Percentiles rank a stretch among this genome's conserved stretches.
These are phyloP conservation scores for Lolium perenne DNA, from an alignment of 176 grass and related monocot species.

Conservation along the genomic window DNA sequence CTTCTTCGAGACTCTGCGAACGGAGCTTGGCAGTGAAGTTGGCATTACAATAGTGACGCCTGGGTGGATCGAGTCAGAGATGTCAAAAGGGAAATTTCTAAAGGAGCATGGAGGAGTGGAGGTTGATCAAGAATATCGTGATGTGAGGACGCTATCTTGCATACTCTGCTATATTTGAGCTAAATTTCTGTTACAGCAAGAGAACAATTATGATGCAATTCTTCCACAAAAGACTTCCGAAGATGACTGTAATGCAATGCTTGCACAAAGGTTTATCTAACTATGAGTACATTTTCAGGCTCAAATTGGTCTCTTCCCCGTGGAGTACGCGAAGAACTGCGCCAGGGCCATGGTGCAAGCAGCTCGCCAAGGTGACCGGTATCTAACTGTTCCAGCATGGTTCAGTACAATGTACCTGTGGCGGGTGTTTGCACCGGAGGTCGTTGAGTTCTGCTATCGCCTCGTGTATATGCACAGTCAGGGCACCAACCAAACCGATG, in stretches of 20 bases:
- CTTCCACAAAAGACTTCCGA: neutral
- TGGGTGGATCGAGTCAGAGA: constrained; percentile 70
- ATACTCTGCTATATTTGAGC: neutral
- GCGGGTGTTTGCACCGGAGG: constrained; percentile 60
- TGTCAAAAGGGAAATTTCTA: constrained; percentile 59
- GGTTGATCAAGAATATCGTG: constrained; percentile 59
- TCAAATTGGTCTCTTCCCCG: constrained; percentile 59
- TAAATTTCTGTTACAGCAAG: neutral
- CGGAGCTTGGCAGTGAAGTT: constrained; percentile 49
- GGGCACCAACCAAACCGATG: constrained; percentile 14
- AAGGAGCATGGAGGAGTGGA: constrained; percentile 48
- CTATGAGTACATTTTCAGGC: constrained; percentile 16
- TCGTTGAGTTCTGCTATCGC: constrained; percentile 59
- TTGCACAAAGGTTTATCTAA: neutral
- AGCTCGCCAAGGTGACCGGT: constrained; percentile 46
- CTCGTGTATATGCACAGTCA: constrained; percentile 46
- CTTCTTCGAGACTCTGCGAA: constrained; percentile 67
- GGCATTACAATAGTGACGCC: constrained; percentile 68
- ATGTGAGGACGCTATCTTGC: constrained; percentile 36
- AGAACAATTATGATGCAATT: neutral
- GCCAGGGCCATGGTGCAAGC: constrained; percentile 52
- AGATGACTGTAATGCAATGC: neutral
- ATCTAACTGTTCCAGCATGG: constrained; percentile 66
- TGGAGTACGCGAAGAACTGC: constrained; percentile 57
- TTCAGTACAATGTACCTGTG: constrained; percentile 62